Percentiles rank a stretch among this genome's conserved stretches.
These are phyloP conservation scores for Podospora conica DNA, from an alignment of 495 filamentous ascomycete genomes.

Conservation along the genomic window DNA sequence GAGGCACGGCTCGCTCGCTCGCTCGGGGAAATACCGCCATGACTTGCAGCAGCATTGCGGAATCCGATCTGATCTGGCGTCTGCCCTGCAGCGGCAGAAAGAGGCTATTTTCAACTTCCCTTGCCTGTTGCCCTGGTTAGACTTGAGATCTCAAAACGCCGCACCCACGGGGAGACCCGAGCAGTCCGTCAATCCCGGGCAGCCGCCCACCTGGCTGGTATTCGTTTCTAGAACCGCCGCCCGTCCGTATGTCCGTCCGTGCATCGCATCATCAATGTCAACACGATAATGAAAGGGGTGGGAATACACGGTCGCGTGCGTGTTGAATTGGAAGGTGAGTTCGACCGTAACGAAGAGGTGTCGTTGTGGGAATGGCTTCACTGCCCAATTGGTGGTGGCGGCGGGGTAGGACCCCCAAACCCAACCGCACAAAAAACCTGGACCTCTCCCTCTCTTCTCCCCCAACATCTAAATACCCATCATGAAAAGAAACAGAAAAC, in stretches of 20 bases:
- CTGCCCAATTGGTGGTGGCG: too few species aligned
- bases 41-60: background rate
- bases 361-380: background rate
- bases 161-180: background rate
- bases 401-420: too few species aligned
- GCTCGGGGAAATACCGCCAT: background rate
- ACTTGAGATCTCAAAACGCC: background rate
- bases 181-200: too few species aligned
- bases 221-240: background rate
- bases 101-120: background rate
- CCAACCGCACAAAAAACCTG: background rate
- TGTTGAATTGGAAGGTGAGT: too few species aligned
- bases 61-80: background rate
- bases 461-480: background rate
- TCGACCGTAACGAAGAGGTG: too few species aligned
- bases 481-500: background rate
- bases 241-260: too few species aligned
- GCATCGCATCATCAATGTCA: too few species aligned
- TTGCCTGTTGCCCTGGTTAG: background rate
- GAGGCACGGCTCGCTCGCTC: background rate
- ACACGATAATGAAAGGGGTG: too few species aligned
- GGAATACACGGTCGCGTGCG: background rate
- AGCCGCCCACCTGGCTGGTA: background rate
- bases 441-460: background rate
- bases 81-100: background rate